A percentile compares a stretch with the other conserved stretches of the same genome.
These are phyloP conservation scores for Erysimum cheiri DNA, from an alignment of 441 rosid genomes.

Conservation along the genomic window DNA sequence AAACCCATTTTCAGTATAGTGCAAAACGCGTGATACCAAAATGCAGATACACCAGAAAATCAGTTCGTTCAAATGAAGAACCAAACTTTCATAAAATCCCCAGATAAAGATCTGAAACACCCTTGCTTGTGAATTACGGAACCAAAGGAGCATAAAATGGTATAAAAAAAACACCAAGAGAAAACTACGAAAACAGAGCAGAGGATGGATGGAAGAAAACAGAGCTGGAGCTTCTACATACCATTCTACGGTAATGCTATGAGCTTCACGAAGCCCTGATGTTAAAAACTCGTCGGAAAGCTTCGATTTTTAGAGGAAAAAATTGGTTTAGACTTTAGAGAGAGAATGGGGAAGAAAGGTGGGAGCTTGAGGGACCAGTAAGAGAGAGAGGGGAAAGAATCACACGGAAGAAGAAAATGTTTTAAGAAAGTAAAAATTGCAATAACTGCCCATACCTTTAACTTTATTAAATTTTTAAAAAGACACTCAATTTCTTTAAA, in stretches of 20 bases:
- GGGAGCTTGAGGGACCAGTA: slow-evolving; percentile 37
- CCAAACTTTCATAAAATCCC: slow-evolving; percentile 9
- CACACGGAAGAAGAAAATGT: slow-evolving; percentile 28
- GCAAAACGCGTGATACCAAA: slow-evolving; percentile 39
- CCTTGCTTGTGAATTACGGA: slow-evolving; percentile 39
- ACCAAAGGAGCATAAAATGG: slow-evolving; percentile 11
- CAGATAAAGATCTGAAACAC: neutral
- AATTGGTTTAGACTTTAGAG: slow-evolving; percentile 31
- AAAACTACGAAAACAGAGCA: slow-evolving; percentile 6
- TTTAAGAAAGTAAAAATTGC: slow-evolving; percentile 1
- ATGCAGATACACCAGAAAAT: slow-evolving; percentile 27
- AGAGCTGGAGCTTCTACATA: slow-evolving; percentile 13
- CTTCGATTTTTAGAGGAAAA: slow-evolving; percentile 25
- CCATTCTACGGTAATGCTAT: neutral
- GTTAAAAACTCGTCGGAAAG: neutral
- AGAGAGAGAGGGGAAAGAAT: neutral
- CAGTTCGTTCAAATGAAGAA: neutral
- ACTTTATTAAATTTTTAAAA: neutral
- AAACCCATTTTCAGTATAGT: slow-evolving; percentile 36
- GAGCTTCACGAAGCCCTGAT: neutral
- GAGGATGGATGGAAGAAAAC: slow-evolving; percentile 4
- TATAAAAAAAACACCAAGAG: neutral
- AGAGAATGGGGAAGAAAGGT: slow-evolving; percentile 29
- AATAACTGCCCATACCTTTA: neutral
- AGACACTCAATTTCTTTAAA: neutral